Base-by-base conservation (phyloP, 2,329 filamentous ascomycete species). In the Neopestalotiopsis rosae region DNA sequence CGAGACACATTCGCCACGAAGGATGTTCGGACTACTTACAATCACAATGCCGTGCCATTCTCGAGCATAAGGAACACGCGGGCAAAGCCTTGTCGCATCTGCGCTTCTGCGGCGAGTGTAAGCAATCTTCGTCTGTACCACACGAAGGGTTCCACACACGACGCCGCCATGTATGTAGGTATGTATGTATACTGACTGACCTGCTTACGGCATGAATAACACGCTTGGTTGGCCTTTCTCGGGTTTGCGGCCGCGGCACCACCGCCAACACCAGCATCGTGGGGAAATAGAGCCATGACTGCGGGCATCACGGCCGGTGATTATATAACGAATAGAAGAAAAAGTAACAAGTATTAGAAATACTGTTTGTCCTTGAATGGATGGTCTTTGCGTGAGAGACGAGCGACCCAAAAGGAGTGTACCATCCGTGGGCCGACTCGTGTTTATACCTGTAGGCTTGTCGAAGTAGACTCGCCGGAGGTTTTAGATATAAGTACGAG, bases 41-140 rank as follows among this genome's bases (percentile, higher is more conserved):
- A 70, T 84, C 82, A 74, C 82, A 84, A 28, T 70, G 68, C 13
- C 82, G 77, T 42, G 76, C 76, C 78, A 84, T 81, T 12, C 83
- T 78, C 24, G 72, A 72, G 74, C 86, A 88, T 4, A 87, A 78
- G 2, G 79, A 76, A 73, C 86, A 88, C 17, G 77, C 74, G 14
- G 86, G 86, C 1, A 87, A 71, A 4, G 71, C 73, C 76, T 87
- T 88, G 79, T 85, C 82, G 73, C 86, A 88, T 78, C 82, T 84
- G 58, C 86, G 79, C 76, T 88, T 88, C 74, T 87, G 82, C 70
- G 81, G 82, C 34, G 28, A 20, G 20, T 20, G 12, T 52, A 34
- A 59, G 49, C 42, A 20, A 40, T 28, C 28, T 13, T 42, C 7
- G 24, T 49, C 56, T 24, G n/a, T 63, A 40, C n/a, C 20, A 30